Percentiles rank a stretch among this genome's conserved stretches.
These are phyloP conservation scores for Endotrypanum monterogeii DNA, from an alignment of 208 protist genomes.

Conservation along the genomic window DNA sequence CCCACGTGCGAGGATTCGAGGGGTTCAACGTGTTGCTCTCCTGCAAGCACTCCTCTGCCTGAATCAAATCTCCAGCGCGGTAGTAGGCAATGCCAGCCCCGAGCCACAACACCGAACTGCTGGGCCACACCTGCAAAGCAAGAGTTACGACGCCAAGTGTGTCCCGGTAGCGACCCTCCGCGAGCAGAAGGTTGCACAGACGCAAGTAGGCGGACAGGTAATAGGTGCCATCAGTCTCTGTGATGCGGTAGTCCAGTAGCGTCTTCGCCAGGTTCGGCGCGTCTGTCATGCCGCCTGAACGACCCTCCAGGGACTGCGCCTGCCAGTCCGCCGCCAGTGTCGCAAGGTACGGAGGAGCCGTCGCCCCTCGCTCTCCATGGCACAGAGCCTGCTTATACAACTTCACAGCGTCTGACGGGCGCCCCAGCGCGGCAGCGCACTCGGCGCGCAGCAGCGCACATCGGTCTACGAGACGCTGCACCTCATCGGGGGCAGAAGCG, in stretches of 20 bases:
- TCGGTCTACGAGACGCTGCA: conserved; percentile 26
- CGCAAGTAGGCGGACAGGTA: conserved; percentile 53
- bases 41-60: conserved; percentile 86
- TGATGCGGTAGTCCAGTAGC: conserved; percentile 6
- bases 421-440: conserved; percentile 58
- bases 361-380: conserved; percentile 5
- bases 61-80: conserved; percentile 55
- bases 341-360: conserved; percentile 22
- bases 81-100: conserved; percentile 88
- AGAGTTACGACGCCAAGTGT: conserved; percentile 77
- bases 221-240: conserved; percentile 17
- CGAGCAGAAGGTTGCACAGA: conserved; percentile 82
- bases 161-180: conserved; percentile 65
- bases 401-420: conserved; percentile 43
- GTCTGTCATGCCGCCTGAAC: neutral
- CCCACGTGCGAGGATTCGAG: conserved; percentile 87
- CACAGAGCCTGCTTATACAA: conserved; percentile 69
- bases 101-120: conserved; percentile 82
- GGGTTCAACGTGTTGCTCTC: conserved; percentile 90
- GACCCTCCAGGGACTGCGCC: neutral
- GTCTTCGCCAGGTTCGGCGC: neutral
- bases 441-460: conserved; percentile 65
- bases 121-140: conserved; percentile 72
- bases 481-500: neutral
- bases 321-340: conserved; percentile 26